Percentiles rank a stretch among this genome's conserved stretches.
Conservation (phyloP, 2,329 filamentous ascomycete species). For the Colletotrichum brevisporum region DNA sequence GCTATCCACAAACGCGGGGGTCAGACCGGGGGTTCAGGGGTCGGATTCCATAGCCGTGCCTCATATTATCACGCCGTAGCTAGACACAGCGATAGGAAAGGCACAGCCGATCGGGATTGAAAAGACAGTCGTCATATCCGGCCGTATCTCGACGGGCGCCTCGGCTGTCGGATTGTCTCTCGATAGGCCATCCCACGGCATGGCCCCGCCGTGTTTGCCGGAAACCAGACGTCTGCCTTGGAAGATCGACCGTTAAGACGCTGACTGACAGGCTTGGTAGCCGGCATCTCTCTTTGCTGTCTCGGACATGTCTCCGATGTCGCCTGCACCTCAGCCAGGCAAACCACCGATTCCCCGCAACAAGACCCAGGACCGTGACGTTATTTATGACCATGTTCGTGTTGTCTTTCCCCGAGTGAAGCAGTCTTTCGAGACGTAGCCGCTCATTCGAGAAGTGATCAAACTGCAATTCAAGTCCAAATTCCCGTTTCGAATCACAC, state of each 20-base stretch:
- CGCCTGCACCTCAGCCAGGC: background rate
- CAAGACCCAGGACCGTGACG: background rate
- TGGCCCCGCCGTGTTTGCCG: slow-evolving; percentile 1
- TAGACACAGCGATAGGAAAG: background rate
- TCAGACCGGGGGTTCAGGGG: slow-evolving; percentile 3
- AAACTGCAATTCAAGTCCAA: no score
- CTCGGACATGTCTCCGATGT: slow-evolving; percentile 23
- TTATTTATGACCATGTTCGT: background rate
- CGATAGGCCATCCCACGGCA: slow-evolving; percentile 1
- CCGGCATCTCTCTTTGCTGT: background rate
- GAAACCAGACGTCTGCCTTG: background rate
- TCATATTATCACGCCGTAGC: background rate
- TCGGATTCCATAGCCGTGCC: background rate
- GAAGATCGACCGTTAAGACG: background rate
- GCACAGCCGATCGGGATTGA: slow-evolving; percentile 14
- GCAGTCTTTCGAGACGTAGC: no score
- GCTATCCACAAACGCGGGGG: slow-evolving; percentile 1
- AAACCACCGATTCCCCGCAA: background rate
- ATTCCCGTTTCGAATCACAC: no score
- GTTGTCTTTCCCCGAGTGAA: background rate
- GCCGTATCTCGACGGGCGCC: background rate
- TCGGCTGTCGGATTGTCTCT: slow-evolving; percentile 6
- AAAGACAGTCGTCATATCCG: background rate
- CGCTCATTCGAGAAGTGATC: no score
- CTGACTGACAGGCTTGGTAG: no score